Percentiles rank a stretch among this genome's conserved stretches.
phyloP scores from a whole-genome alignment of 352 stramenopile species.

The Pythium aphanidermatum region DNA sequence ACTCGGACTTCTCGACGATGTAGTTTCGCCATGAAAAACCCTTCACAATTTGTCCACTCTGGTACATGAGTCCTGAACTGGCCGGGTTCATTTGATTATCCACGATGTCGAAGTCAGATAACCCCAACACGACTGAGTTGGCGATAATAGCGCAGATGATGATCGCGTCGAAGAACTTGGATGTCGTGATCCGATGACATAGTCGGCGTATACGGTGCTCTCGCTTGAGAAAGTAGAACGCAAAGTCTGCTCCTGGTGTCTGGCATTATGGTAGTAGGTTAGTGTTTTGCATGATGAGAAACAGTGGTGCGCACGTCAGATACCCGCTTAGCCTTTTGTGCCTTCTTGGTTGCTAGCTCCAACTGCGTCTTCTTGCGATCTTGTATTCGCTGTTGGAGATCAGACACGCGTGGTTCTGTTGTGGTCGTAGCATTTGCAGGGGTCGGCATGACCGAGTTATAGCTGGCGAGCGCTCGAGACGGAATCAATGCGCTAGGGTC shows the following conservation, averaged over 20 bases:
- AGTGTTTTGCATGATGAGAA: background rate
- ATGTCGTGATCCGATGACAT: constrained; percentile 44
- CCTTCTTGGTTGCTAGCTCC: constrained; percentile 15
- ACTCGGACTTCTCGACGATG: constrained; percentile 65
- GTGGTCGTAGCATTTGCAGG: no score
- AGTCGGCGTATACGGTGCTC: constrained; percentile 39
- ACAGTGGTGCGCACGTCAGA: no score
- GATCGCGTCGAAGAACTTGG: constrained; percentile 75
- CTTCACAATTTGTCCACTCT: constrained; percentile 27
- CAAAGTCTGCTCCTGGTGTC: constrained; percentile 38
- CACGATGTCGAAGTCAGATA: constrained; percentile 80
- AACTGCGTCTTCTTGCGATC: constrained; percentile 23
- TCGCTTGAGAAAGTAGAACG: constrained; percentile 39
- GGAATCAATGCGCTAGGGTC: no score
- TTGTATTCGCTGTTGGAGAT: constrained; percentile 25
- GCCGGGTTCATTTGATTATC: constrained; percentile 54
- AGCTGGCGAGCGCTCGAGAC: no score
- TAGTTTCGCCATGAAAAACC: constrained; percentile 46
- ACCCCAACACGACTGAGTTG: constrained; percentile 84
- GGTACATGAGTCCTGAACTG: constrained; percentile 35
- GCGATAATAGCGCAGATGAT: constrained; percentile 83
- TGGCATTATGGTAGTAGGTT: constrained; percentile 14
- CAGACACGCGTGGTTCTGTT: constrained; percentile 17
- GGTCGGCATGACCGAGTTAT: no score
- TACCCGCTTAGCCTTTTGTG: constrained; percentile 5